A percentile compares a stretch with the other conserved stretches of the same genome.
These are phyloP conservation scores for Linderina pennispora DNA, from an alignment of 192 early-diverging fungal species.

Conservation along the genomic window DNA sequence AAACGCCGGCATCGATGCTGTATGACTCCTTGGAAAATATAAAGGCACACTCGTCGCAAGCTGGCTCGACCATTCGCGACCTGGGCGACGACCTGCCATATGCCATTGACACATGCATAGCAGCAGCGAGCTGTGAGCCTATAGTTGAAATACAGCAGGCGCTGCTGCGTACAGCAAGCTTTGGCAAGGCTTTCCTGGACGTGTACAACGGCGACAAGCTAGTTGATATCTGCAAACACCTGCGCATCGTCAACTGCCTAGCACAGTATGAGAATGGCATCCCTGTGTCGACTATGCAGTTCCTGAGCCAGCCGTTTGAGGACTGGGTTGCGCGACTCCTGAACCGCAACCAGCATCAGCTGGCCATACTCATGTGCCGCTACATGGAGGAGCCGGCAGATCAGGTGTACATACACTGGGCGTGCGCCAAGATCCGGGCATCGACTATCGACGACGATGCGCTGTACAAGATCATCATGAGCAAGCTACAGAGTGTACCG, in stretches of 20 bases:
- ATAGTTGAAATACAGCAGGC: constrained; percentile 67
- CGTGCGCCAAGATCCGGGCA: constrained; percentile 86
- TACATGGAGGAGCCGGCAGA: constrained; percentile 75
- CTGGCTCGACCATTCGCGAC: constrained; percentile 91
- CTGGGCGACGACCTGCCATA: constrained; percentile 73
- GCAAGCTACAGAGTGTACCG: constrained; percentile 64
- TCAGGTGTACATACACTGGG: constrained; percentile 92
- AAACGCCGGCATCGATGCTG: constrained; percentile 86
- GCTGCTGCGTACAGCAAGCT: constrained; percentile 79
- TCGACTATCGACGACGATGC: constrained; percentile 81
- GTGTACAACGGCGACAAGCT: constrained; percentile 78
- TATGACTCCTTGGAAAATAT: constrained; percentile 76
- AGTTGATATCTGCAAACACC: constrained; percentile 76
- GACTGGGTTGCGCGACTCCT: constrained; percentile 76
- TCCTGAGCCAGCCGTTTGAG: constrained; percentile 66
- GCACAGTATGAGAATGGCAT: constrained; percentile 81
- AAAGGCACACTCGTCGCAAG: constrained; percentile 63
- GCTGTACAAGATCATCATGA: constrained; percentile 70
- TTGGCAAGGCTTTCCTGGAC: constrained; percentile 91
- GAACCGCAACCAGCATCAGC: constrained; percentile 73
- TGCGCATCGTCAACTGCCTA: constrained; percentile 89
- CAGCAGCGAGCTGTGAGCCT: constrained; percentile 88
- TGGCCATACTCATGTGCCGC: constrained; percentile 80
- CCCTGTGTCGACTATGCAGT: constrained; percentile 82
- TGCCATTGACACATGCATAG: constrained; percentile 89